Evolutionary conservation across 139 green algal species (phyloP).

Genomic region (Coccomyxa sp.): DNA sequence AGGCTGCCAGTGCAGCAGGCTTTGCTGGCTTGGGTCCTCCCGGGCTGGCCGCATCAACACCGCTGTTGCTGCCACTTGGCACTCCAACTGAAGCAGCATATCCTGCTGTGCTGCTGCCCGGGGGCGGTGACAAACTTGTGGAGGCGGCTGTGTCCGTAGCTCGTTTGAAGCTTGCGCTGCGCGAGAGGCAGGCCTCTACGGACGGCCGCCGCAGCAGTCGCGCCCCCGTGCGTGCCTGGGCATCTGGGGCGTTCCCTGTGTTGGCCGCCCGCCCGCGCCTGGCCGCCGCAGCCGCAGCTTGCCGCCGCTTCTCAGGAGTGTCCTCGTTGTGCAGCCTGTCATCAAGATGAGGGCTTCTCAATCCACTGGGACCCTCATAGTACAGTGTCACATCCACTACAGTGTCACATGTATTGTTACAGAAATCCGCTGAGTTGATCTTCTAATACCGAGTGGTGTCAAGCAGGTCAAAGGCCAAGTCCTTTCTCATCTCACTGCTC

Average conservation of each 20-base stretch:
- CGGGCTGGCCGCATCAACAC: neutral
- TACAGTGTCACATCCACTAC: neutral
- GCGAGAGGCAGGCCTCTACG: neutral
- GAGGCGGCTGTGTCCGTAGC: neutral
- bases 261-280: neutral
- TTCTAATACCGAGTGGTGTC: neutral
- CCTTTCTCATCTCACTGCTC: too few relatives aligned
- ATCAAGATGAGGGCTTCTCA: neutral
- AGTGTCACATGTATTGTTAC: neutral
- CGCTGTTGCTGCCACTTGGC: neutral
- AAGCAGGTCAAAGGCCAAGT: neutral
- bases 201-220: neutral
- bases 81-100: neutral
- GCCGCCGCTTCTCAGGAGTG: neutral
- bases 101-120: neutral
- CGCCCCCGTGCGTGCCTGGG: neutral
- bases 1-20: neutral
- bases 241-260: neutral
- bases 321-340: neutral
- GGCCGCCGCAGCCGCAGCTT: neutral
- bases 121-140: neutral
- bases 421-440: neutral
- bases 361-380: neutral
- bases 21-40: neutral
- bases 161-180: neutral